Evolutionary conservation across 768 basidiomycete genomes (phyloP), one percentile per base, ranked within the genome.

Genomic region (Trametopsis cervina): DNA sequence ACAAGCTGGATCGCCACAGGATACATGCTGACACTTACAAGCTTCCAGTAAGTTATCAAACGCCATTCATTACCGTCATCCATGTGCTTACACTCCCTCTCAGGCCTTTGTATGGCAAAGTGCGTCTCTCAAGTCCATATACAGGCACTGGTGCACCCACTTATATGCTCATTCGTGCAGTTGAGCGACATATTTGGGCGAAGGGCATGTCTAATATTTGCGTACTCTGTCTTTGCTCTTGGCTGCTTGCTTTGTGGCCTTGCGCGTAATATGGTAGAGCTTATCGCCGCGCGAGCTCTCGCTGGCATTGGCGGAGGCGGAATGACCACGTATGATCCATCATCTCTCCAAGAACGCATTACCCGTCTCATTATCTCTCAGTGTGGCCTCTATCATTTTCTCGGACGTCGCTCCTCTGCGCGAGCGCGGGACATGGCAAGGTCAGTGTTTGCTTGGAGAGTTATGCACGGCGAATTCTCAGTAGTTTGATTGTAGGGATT

Each of bases 351-450:
- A 4, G 10, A 42, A 17, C 35, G 22, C 44, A 23, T 24, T 23
- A 24, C 18, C 7, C 15, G 22, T 13, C 3, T 25, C 35, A 4
- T 6, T 23, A 20, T n/a, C 15, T 23, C 40, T 23, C 56, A 82
- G 80, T 1, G 65, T 83, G 23, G 76, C 75, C 13, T 78, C 76
- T 46, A 84, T 85, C 47, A 74, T 84, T 29, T 72, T 84, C 63
- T 81, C 80, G 3, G 83, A 84, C 53, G 66, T 83, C 15, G 75
- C 83, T 1, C 79, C 82, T 0, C 66, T 84, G 40, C 71, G 81
- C 1, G 70, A 71, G 20, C 69, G 82, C 43, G 83, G 83, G 20
- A 83, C 80, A n/a, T 82, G 80, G 75, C 82, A 84, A 75, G 83
- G 80, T 72, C 20, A 3, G 59, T 50, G 1, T 4, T 11, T n/a